Conservation (phyloP, 169 alveolate species). For the Cytauxzoon felis region DNA sequence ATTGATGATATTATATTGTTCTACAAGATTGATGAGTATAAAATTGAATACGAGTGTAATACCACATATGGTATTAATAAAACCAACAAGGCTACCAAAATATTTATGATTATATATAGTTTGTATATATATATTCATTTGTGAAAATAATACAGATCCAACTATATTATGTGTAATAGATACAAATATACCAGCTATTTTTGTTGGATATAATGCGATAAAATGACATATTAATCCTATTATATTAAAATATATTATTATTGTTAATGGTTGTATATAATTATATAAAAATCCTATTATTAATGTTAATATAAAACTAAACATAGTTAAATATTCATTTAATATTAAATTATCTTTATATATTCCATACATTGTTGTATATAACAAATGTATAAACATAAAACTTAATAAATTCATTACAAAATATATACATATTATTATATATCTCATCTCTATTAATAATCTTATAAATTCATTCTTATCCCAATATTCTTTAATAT, state of each 20-base stretch:
- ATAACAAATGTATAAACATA: conserved; percentile 40
- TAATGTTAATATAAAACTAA: conserved; percentile 25
- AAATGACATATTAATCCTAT: conserved; percentile 43
- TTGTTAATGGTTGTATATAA: conserved; percentile 29
- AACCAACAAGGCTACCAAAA: conserved; percentile 56
- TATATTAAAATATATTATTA: conserved; percentile 18
- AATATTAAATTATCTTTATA: conserved; percentile 4
- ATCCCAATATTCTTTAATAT: conserved; percentile 9
- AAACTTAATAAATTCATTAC: conserved; percentile 48
- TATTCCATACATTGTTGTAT: conserved; percentile 21
- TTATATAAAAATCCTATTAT: conserved; percentile 34
- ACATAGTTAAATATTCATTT: conserved; percentile 47
- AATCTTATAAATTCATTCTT: conserved; percentile 5
- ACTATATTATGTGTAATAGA: conserved; percentile 23
- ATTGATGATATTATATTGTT: conserved; percentile 4
- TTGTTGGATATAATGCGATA: not conserved
- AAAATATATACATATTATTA: conserved; percentile 23
- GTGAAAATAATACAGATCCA: conserved; percentile 37
- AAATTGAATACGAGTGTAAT: conserved; percentile 25
- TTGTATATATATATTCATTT: conserved; percentile 52
- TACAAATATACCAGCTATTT: conserved; percentile 31
- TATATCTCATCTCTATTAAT: conserved; percentile 4
- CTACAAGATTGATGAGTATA: conserved; percentile 12
- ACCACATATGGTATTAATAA: conserved; percentile 49
- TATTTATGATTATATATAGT: conserved; percentile 32